Conservation (phyloP, 805 yeast species). For the Candida montana region DNA sequence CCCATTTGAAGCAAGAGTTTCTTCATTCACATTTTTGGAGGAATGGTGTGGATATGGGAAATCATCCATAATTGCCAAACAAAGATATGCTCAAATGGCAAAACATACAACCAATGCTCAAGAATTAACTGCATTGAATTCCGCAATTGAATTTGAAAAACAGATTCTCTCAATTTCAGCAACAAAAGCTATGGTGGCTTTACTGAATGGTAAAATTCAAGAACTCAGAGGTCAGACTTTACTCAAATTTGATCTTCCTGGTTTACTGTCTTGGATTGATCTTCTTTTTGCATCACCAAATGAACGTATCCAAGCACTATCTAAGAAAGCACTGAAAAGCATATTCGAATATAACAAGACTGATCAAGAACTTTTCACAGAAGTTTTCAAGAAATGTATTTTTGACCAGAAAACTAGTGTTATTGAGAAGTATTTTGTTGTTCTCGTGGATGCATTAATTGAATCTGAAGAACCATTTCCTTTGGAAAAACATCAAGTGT, state of each 20-base stretch:
- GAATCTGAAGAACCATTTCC: conserved; percentile 39
- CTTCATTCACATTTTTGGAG: conserved; percentile 74
- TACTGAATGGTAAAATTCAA: conserved; percentile 71
- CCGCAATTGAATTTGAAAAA: conserved; percentile 76
- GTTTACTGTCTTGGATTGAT: conserved; percentile 76
- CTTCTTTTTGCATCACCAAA: conserved; percentile 57
- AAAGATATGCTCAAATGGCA: conserved; percentile 58
- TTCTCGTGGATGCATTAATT: conserved; percentile 61
- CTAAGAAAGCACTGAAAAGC: conserved; percentile 65
- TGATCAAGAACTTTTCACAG: conserved; percentile 44
- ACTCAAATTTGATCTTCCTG: conserved; percentile 65
- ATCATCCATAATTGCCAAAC: conserved; percentile 50
- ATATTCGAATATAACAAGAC: conserved; percentile 57
- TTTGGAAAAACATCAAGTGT: conserved; percentile 54
- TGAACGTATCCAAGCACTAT: conserved; percentile 54
- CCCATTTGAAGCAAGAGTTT: conserved; percentile 82
- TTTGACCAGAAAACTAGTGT: conserved; percentile 46
- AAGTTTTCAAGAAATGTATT: conserved; percentile 70
- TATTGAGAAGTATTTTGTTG: conserved; percentile 63
- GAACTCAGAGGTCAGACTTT: conserved; percentile 43
- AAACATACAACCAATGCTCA: conserved; percentile 33
- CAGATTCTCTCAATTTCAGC: conserved; percentile 65
- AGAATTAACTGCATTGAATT: conserved; percentile 47
- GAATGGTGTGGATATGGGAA: conserved; percentile 96
- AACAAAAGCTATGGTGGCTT: conserved; percentile 76